These are phyloP conservation scores for Tremella yokohamensis DNA, from an alignment of 768 basidiomycete species.

Conservation along the genomic window DNA sequence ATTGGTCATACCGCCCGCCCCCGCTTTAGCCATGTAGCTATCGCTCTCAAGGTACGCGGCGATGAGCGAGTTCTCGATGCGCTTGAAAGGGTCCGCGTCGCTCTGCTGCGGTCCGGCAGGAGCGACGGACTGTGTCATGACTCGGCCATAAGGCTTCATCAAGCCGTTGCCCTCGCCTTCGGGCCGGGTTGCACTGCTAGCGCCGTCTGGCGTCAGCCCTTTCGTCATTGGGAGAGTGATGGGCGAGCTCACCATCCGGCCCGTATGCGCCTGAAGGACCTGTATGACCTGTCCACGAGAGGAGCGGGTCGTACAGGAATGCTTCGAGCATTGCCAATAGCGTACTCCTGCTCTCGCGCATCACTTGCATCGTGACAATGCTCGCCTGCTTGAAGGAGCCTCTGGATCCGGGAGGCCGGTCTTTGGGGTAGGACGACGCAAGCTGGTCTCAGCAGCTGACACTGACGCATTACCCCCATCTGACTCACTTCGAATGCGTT, in stretches of 20 bases:
- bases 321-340: conserved; percentile 52
- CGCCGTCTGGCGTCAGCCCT: too few species aligned
- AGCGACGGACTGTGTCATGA: conserved; percentile 24
- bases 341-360: conserved; percentile 49
- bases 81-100: conserved; percentile 22
- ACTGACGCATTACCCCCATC: not conserved
- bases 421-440: conserved; percentile 28
- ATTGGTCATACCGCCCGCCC: conserved; percentile 43
- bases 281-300: conserved; percentile 43
- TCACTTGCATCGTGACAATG: conserved; percentile 47
- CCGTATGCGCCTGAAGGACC: not conserved
- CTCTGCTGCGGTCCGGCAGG: conserved; percentile 4
- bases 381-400: conserved; percentile 51
- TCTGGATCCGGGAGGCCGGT: conserved; percentile 38
- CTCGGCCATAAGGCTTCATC: not conserved
- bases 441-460: conserved; percentile 21
- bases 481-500: conserved; percentile 50
- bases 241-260: not conserved
- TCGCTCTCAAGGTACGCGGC: conserved; percentile 26
- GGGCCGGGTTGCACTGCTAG: too few species aligned
- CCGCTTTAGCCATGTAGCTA: conserved; percentile 42
- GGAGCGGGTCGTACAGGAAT: conserved; percentile 52
- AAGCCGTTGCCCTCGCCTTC: not conserved
- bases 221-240: not conserved
- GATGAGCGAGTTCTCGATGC: conserved; percentile 31